A percentile compares a stretch with the other conserved stretches of the same genome.
Evolutionary conservation across 306 rosid genomes (phyloP).

Genomic region (Rosa rugosa): DNA sequence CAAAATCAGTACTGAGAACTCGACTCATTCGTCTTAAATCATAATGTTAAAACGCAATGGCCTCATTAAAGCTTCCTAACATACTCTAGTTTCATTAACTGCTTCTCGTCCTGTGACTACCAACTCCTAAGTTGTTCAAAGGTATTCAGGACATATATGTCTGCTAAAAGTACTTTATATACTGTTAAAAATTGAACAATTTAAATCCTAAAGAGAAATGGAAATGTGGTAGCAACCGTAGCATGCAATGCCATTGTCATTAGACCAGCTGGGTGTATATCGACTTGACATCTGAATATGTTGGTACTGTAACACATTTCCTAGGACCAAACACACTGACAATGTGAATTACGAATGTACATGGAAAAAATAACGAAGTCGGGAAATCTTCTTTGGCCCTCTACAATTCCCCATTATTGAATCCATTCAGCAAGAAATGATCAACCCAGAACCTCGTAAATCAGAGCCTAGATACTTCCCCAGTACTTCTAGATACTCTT

Average conservation of each 20-base stretch:
- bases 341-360: background rate
- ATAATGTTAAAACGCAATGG: background rate
- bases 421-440: background rate
- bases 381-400: background rate
- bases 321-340: background rate
- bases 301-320: slow-evolving; percentile 4
- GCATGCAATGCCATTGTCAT: slow-evolving; percentile 14
- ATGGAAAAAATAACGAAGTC: background rate
- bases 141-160: background rate
- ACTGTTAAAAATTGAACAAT: background rate
- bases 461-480: background rate
- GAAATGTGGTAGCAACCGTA: background rate
- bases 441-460: background rate
- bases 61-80: background rate
- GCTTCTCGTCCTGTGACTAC: background rate
- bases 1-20: background rate
- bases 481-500: background rate
- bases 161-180: background rate
- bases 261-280: background rate
- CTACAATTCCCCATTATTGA: background rate
- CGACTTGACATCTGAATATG: slow-evolving; percentile 4
- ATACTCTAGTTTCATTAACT: background rate
- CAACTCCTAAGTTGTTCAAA: background rate
- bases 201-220: background rate
- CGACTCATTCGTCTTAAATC: background rate